Evolutionary conservation across 2,329 filamentous ascomycete genomes (phyloP).

Genomic region (Neurospora crassa): DNA sequence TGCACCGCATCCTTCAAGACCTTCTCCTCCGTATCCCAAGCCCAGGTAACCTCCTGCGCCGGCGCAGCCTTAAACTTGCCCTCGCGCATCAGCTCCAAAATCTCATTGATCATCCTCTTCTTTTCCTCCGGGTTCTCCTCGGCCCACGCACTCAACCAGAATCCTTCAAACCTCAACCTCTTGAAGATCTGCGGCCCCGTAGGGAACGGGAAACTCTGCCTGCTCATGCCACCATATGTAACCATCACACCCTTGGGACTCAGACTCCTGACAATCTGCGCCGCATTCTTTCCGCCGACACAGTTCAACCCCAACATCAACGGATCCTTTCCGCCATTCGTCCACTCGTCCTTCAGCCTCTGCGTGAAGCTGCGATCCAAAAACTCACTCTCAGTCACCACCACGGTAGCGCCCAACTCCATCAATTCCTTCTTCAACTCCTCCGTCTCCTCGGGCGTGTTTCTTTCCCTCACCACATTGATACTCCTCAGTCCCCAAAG

Average conservation of each 20-base stretch:
- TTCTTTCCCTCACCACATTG: slow-evolving; percentile 73
- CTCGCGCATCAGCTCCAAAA: slow-evolving; percentile 63
- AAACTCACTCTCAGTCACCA: slow-evolving; percentile 48
- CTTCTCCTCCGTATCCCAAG: slow-evolving; percentile 65
- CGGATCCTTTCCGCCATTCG: slow-evolving; percentile 59
- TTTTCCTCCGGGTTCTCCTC: slow-evolving; percentile 65
- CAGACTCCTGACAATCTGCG: slow-evolving; percentile 66
- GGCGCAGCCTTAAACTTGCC: slow-evolving; percentile 79
- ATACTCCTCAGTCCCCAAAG: slow-evolving; percentile 87
- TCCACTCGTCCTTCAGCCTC: slow-evolving; percentile 49
- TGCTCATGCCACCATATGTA: slow-evolving; percentile 92
- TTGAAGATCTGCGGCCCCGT: slow-evolving; percentile 89
- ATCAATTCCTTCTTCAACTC: slow-evolving; percentile 42
- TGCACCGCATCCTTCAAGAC: slow-evolving; percentile 66
- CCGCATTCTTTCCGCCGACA: slow-evolving; percentile 80
- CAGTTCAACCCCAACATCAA: slow-evolving; percentile 82
- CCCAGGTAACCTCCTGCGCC: slow-evolving; percentile 74
- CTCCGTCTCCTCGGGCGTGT: slow-evolving; percentile 53
- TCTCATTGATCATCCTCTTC: slow-evolving; percentile 71
- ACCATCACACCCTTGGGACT: slow-evolving; percentile 64
- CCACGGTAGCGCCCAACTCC: slow-evolving; percentile 46
- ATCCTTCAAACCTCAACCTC: slow-evolving; percentile 78
- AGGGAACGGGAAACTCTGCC: slow-evolving; percentile 72
- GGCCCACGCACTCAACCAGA: slow-evolving; percentile 91
- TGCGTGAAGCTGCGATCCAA: slow-evolving; percentile 51